A percentile compares a stretch with the other conserved stretches of the same genome.
Evolutionary conservation across 2,329 filamentous ascomycete species (phyloP).

Genomic region (Bipolaris oryzae): DNA sequence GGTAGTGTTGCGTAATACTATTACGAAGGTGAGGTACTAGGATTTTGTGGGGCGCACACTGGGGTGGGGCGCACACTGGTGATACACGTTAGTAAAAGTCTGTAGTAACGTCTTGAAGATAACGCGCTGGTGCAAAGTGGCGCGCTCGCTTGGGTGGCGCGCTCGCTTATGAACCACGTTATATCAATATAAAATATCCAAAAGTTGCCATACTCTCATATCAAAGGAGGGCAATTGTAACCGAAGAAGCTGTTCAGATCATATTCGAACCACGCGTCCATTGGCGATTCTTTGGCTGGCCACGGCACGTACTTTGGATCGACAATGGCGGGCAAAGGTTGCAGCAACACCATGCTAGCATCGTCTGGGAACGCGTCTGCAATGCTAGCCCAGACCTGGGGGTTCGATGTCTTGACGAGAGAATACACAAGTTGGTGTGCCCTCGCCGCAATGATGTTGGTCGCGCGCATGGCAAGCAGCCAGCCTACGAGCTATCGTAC

Average conservation of each 20-base stretch:
- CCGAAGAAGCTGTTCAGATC: constrained; percentile 4
- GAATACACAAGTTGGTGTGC: constrained; percentile 26
- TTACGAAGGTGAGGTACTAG: too few species aligned
- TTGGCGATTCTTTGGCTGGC: constrained; percentile 1
- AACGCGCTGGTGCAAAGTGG: too few species aligned
- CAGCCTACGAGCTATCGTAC: constrained; percentile 28
- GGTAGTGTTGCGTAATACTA: too few species aligned
- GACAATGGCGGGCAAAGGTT: neutral
- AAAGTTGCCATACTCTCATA: neutral
- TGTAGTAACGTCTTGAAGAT: too few species aligned
- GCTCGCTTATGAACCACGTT: too few species aligned
- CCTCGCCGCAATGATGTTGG: constrained; percentile 27
- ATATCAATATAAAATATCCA: neutral
- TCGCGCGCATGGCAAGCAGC: constrained; percentile 33
- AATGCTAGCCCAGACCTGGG: constrained; percentile 9
- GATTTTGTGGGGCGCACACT: too few species aligned
- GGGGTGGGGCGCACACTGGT: too few species aligned
- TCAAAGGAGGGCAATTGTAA: neutral
- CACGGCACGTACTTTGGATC: constrained; percentile 7
- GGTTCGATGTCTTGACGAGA: constrained; percentile 11
- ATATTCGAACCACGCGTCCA: constrained; percentile 4
- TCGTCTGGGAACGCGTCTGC: constrained; percentile 10
- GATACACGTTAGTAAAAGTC: too few species aligned
- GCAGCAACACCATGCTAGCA: neutral
- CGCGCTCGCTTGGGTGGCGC: too few species aligned